phyloP scores from a whole-genome alignment of 805 yeast genomes.

The Yarrowia sp. region DNA sequence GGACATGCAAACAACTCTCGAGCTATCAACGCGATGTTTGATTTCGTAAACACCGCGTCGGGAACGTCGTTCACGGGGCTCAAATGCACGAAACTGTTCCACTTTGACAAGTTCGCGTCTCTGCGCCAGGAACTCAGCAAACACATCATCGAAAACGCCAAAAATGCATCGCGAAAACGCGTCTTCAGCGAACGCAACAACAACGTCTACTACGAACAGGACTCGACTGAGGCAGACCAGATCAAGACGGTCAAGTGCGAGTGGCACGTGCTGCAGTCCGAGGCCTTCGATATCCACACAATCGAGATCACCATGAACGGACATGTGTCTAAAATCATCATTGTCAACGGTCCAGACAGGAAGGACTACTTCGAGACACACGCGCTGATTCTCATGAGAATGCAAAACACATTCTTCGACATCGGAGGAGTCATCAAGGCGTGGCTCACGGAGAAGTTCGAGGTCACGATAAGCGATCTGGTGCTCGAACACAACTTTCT shows the following conservation, averaged over 20 bases:
- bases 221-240: neutral
- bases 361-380: constrained; percentile 11
- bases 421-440: neutral
- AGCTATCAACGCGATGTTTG: constrained; percentile 20
- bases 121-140: neutral
- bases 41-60: constrained; percentile 27
- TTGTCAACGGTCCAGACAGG: constrained; percentile 4
- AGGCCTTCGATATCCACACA: neutral
- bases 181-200: constrained; percentile 21
- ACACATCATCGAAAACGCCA: constrained; percentile 10
- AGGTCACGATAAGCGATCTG: neutral
- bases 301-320: neutral
- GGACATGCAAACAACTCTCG: neutral
- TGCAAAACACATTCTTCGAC: constrained; percentile 15
- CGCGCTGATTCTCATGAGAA: constrained; percentile 14
- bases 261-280: constrained; percentile 10
- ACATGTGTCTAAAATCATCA: neutral
- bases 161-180: constrained; percentile 17
- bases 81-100: constrained; percentile 21
- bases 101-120: neutral
- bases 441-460: neutral
- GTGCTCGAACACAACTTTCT: neutral
- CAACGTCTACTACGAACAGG: constrained; percentile 20
- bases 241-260: constrained; percentile 11
- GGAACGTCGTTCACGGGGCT: constrained; percentile 29